Percentiles rank a stretch among this genome's conserved stretches.
These are phyloP conservation scores for Termitomyces sp. DNA, from an alignment of 768 basidiomycete species.

Conservation along the genomic window DNA sequence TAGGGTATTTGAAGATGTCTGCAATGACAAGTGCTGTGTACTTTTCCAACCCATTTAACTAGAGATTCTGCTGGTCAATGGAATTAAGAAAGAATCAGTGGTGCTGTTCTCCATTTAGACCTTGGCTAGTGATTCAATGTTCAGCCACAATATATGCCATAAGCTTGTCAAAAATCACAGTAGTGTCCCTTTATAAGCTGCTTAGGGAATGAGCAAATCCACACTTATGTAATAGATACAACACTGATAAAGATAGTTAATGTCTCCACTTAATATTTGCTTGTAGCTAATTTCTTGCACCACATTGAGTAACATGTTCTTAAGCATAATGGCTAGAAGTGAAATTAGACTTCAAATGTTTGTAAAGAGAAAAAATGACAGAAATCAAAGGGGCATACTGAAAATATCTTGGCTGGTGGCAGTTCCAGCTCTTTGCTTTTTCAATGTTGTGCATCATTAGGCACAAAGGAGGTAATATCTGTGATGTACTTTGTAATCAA, in stretches of 20 bases:
- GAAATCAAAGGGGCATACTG: not conserved
- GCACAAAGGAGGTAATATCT: not conserved
- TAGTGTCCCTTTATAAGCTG: not conserved
- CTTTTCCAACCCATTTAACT: not conserved
- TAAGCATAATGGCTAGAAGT: not conserved
- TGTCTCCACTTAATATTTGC: not conserved
- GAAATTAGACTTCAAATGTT: not conserved
- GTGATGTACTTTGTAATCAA: not conserved
- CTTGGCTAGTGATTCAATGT: not conserved
- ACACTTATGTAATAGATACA: not conserved
- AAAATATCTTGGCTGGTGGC: not conserved
- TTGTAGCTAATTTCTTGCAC: not conserved
- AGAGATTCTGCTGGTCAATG: not conserved
- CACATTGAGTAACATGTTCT: not conserved
- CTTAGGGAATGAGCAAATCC: not conserved
- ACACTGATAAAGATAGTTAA: not conserved
- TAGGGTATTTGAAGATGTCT: not conserved
- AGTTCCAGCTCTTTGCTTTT: not conserved
- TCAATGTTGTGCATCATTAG: not conserved
- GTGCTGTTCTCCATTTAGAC: not conserved
- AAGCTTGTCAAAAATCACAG: not conserved
- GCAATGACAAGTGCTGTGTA: not conserved
- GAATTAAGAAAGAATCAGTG: not conserved
- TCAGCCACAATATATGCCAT: not conserved
- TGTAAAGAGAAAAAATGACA: not conserved